Percentiles rank a stretch among this genome's conserved stretches.
phyloP scores from a whole-genome alignment of 768 basidiomycete genomes.

The Pleurotus tuoliensis region DNA sequence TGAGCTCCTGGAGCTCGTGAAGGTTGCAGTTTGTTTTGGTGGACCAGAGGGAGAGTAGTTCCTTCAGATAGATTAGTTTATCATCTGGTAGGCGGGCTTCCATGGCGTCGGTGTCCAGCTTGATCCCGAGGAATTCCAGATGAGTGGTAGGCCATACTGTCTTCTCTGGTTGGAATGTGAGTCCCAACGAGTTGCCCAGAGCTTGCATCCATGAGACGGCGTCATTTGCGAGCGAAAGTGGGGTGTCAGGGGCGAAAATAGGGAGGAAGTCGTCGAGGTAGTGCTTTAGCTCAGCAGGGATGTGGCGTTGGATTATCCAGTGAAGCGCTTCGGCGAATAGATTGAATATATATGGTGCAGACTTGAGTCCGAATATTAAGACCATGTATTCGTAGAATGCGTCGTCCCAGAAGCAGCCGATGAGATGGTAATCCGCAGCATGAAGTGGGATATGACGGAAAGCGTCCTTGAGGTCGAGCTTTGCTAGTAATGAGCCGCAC shows the following conservation, averaged over 20 bases:
- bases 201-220: conserved; percentile 27
- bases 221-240: not conserved
- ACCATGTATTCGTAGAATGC: not conserved
- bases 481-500: not conserved
- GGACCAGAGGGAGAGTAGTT: too few species aligned
- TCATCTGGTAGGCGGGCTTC: conserved; percentile 28
- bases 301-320: conserved; percentile 15
- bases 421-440: conserved; percentile 19
- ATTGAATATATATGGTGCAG: conserved; percentile 8
- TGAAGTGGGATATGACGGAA: conserved; percentile 11
- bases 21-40: too few species aligned
- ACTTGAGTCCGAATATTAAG: conserved; percentile 34
- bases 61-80: conserved; percentile 22
- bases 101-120: conserved; percentile 16
- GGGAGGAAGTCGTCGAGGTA: conserved; percentile 34
- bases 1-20: too few species aligned
- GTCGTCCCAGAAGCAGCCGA: not conserved
- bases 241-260: conserved; percentile 15
- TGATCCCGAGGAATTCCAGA: not conserved
- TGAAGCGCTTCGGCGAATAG: too few species aligned
- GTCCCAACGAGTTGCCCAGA: conserved; percentile 23
- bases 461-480: conserved; percentile 14
- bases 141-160: conserved; percentile 18
- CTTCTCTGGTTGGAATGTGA: conserved; percentile 25
- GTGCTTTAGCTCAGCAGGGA: conserved; percentile 25